Evolutionary conservation across 352 stramenopile genomes (phyloP).

Genomic region (Blastocystis hominis): DNA sequence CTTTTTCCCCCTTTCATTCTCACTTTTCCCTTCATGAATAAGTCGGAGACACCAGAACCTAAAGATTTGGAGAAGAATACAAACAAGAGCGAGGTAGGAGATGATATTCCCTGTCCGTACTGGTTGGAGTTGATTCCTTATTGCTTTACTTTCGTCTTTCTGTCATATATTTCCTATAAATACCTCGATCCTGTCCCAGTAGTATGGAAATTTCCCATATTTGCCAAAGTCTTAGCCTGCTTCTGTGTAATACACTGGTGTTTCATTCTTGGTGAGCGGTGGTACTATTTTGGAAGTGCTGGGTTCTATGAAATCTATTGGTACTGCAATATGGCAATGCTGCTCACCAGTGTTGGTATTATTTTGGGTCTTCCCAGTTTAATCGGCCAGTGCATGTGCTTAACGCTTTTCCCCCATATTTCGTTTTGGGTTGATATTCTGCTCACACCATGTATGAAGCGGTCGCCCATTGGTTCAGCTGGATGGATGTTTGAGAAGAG

Average conservation of each 20-base stretch:
- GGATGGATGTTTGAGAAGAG: constrained; percentile 42
- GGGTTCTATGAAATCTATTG: constrained; percentile 54
- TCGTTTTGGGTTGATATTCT: constrained; percentile 34
- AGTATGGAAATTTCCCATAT: constrained; percentile 1
- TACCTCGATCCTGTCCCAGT: neutral
- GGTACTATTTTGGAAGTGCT: neutral
- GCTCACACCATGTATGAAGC: neutral
- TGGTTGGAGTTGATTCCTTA: constrained; percentile 24
- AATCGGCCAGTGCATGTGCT: constrained; percentile 17
- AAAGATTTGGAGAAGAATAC: neutral
- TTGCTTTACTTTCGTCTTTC: neutral
- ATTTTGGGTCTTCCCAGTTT: constrained; percentile 30
- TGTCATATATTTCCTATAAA: neutral
- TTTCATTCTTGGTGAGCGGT: neutral
- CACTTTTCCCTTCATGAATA: neutral
- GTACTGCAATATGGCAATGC: constrained; percentile 38
- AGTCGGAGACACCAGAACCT: neutral
- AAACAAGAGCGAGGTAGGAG: neutral
- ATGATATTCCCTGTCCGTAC: neutral
- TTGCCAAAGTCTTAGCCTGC: neutral
- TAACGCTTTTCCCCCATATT: constrained; percentile 30
- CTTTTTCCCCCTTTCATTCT: neutral
- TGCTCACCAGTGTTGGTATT: neutral
- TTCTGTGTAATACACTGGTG: constrained; percentile 1
- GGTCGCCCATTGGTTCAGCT: neutral